Evolutionary conservation across 768 basidiomycete genomes (phyloP).

Genomic region (Kwoniella europaea): DNA sequence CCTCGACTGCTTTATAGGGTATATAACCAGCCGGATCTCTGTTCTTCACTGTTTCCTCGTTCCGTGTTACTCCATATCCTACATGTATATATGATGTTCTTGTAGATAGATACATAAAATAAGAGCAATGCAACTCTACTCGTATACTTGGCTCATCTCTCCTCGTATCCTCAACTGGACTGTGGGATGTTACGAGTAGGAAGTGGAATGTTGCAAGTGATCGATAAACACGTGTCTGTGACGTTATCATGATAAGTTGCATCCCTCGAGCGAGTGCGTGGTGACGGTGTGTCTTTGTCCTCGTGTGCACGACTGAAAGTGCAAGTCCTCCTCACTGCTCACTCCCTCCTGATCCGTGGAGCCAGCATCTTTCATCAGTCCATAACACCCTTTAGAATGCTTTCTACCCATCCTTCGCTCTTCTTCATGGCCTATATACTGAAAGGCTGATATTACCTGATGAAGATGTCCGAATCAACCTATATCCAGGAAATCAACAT

Average conservation of each 20-base stretch:
- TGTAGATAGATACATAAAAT: neutral
- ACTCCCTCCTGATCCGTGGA: too few relatives aligned
- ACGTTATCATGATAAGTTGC: neutral
- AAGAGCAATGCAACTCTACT: neutral
- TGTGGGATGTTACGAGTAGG: neutral
- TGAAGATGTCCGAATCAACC: neutral
- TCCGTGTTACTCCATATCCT: neutral
- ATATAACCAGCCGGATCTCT: neutral
- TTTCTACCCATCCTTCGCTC: too few relatives aligned
- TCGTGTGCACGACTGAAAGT: neutral
- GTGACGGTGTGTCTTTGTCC: neutral
- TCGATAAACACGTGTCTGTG: neutral
- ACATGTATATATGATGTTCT: neutral
- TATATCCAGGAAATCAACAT: neutral
- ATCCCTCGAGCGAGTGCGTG: neutral
- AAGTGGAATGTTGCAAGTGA: too few relatives aligned
- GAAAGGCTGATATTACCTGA: too few relatives aligned
- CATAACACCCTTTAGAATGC: too few relatives aligned
- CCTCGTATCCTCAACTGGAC: neutral
- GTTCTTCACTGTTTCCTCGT: too few relatives aligned
- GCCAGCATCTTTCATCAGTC: too few relatives aligned
- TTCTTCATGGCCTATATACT: too few relatives aligned
- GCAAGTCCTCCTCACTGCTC: too few relatives aligned
- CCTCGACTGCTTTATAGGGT: constrained; percentile 40
- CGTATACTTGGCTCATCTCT: neutral